These are phyloP conservation scores for Eutrema heterophyllum DNA, from an alignment of 345 rosid species.

Conservation along the genomic window DNA sequence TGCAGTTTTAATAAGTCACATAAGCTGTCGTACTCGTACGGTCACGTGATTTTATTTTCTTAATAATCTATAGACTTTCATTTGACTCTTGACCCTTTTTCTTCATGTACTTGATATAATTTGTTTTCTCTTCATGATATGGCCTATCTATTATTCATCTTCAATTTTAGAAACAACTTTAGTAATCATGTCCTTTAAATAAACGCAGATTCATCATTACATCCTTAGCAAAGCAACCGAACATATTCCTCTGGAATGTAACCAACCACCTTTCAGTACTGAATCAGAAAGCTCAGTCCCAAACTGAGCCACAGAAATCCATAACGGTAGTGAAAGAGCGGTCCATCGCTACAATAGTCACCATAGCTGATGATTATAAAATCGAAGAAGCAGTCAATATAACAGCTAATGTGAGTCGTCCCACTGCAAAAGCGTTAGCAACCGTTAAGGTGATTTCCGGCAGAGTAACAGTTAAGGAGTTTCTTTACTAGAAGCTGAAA, in stretches of 20 bases:
- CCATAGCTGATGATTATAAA: too few species aligned
- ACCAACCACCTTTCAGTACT: slow-evolving; percentile 6
- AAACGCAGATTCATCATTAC: slow-evolving; percentile 74
- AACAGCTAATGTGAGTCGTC: too few species aligned
- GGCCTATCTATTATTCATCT: background rate
- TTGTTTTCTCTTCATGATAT: background rate
- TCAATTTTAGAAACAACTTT: background rate
- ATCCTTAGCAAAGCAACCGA: slow-evolving; percentile 79
- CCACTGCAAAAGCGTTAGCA: too few species aligned
- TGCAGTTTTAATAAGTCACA: background rate
- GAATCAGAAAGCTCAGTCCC: slow-evolving; percentile 26
- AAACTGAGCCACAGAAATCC: slow-evolving; percentile 18
- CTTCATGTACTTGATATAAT: background rate
- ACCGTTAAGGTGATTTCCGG: too few species aligned
- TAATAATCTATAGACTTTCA: too few species aligned
- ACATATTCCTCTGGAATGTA: slow-evolving; percentile 19
- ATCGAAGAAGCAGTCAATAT: too few species aligned
- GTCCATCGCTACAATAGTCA: slow-evolving; percentile 14
- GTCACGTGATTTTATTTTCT: background rate
- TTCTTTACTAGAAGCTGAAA: too few species aligned
- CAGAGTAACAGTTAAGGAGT: too few species aligned
- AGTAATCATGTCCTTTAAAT: background rate
- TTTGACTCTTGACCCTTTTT: too few species aligned
- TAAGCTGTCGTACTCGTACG: background rate
- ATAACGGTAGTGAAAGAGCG: slow-evolving; percentile 13